phyloP scores from a whole-genome alignment of 345 rosid genomes.

The Rhodomyrtus tomentosa region DNA sequence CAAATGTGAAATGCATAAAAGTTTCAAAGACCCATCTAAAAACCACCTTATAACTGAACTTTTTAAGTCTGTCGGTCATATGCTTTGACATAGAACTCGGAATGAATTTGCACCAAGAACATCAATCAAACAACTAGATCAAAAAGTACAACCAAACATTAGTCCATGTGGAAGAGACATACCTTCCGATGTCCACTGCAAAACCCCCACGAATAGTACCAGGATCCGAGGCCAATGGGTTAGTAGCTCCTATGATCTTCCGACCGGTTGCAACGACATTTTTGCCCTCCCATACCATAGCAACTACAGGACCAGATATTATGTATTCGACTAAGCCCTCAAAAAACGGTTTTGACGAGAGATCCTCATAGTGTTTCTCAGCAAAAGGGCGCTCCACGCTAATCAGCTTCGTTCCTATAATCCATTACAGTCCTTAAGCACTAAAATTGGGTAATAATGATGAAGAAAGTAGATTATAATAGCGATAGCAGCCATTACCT shows the following conservation, averaged over 20 bases:
- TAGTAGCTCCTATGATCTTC: constrained; percentile 90
- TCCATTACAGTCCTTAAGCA: background rate
- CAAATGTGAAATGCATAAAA: background rate
- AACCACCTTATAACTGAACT: background rate
- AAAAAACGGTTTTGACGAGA: constrained; percentile 84
- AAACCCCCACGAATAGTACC: constrained; percentile 94
- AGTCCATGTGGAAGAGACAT: background rate
- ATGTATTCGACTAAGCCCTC: constrained; percentile 85
- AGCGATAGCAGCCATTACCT: constrained; percentile 22
- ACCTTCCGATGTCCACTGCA: constrained; percentile 86
- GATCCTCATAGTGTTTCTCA: constrained; percentile 75
- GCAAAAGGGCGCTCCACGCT: constrained; percentile 72
- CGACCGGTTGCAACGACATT: constrained; percentile 71
- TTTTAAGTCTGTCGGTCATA: background rate
- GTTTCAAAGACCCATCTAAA: background rate
- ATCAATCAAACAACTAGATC: background rate
- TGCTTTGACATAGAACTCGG: background rate
- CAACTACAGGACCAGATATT: constrained; percentile 92
- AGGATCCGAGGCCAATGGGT: constrained; percentile 77
- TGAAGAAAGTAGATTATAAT: background rate
- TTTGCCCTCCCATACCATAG: constrained; percentile 98
- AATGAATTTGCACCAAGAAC: background rate
- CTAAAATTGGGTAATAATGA: background rate
- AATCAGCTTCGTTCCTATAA: constrained; percentile 59
- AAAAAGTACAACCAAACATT: background rate